Conservation (phyloP, 2,329 filamentous ascomycete species). For the Rosellinia necatrix region DNA sequence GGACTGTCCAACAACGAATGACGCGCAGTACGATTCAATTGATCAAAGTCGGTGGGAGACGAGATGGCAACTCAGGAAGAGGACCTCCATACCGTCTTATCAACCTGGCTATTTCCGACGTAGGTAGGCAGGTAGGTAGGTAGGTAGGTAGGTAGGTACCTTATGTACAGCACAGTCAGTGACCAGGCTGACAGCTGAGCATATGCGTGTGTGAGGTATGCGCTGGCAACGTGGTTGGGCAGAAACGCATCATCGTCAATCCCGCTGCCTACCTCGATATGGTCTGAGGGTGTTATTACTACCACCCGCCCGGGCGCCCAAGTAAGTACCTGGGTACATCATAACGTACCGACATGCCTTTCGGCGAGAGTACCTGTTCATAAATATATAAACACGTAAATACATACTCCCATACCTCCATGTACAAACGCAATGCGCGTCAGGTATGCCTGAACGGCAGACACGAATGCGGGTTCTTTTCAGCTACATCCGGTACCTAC, state of each 20-base stretch:
- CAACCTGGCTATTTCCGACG: constrained; percentile 2
- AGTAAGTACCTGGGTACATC: no score
- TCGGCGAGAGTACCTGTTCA: no score
- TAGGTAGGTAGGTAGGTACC: no score
- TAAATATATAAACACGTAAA: no score
- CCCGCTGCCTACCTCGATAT: background rate
- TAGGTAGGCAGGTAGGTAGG: no score
- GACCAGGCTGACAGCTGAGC: constrained; percentile 30
- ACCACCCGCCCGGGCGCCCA: background rate
- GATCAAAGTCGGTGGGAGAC: constrained; percentile 11
- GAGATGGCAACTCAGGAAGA: constrained; percentile 15
- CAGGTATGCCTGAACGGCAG: constrained; percentile 13
- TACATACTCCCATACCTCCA: background rate
- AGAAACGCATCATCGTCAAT: constrained; percentile 30
- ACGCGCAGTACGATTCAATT: constrained; percentile 8
- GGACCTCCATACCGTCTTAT: constrained; percentile 21
- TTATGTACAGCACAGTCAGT: constrained; percentile 10
- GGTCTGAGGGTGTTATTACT: constrained; percentile 11
- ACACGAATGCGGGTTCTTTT: background rate
- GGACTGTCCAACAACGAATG: constrained; percentile 17
- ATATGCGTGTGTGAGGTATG: constrained; percentile 35
- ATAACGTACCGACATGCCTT: no score
- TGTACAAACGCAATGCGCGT: constrained; percentile 5
- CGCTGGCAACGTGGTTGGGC: constrained; percentile 44
- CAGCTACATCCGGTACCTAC: background rate